Conservation (phyloP, 345 rosid species). For the Pugionium dolabratum region DNA sequence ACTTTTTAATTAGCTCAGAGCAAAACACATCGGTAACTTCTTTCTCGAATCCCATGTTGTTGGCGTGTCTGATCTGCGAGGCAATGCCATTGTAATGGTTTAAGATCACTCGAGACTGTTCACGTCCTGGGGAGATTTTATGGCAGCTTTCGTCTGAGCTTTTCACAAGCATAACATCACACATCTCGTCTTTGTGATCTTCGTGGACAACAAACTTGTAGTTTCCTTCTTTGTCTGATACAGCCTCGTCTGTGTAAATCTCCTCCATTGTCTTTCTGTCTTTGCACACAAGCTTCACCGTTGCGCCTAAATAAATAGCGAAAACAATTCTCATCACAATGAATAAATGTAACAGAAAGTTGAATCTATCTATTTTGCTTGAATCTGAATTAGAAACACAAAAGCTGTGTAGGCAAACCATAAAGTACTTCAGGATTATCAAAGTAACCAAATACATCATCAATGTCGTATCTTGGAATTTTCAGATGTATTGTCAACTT, state of each 20-base stretch:
- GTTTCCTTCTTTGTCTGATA: conserved; percentile 59
- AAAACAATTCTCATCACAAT: too few relatives aligned
- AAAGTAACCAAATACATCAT: too few relatives aligned
- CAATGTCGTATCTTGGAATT: too few relatives aligned
- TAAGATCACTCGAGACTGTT: conserved; percentile 74
- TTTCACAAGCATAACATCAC: conserved; percentile 65
- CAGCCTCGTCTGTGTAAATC: conserved; percentile 47
- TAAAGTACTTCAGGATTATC: too few relatives aligned
- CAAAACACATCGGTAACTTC: conserved; percentile 55
- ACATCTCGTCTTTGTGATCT: conserved; percentile 68
- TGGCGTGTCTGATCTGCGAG: conserved; percentile 55
- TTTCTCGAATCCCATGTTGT: conserved; percentile 66
- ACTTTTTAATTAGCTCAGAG: conserved; percentile 60
- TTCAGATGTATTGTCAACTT: too few relatives aligned
- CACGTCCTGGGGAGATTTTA: conserved; percentile 59
- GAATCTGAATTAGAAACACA: too few relatives aligned
- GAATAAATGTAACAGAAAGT: too few relatives aligned
- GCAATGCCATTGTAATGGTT: conserved; percentile 70
- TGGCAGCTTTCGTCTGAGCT: conserved; percentile 56
- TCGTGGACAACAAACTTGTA: conserved; percentile 59
- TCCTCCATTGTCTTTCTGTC: conserved; percentile 52
- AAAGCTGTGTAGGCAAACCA: too few relatives aligned
- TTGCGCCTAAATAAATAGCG: conserved; percentile 60
- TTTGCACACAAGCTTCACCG: conserved; percentile 66
- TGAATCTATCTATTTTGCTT: too few relatives aligned